A percentile compares a stretch with the other conserved stretches of the same genome.
These are phyloP conservation scores for Debaryomyces udenii DNA, from an alignment of 1,139 yeast genomes.

Conservation along the genomic window DNA sequence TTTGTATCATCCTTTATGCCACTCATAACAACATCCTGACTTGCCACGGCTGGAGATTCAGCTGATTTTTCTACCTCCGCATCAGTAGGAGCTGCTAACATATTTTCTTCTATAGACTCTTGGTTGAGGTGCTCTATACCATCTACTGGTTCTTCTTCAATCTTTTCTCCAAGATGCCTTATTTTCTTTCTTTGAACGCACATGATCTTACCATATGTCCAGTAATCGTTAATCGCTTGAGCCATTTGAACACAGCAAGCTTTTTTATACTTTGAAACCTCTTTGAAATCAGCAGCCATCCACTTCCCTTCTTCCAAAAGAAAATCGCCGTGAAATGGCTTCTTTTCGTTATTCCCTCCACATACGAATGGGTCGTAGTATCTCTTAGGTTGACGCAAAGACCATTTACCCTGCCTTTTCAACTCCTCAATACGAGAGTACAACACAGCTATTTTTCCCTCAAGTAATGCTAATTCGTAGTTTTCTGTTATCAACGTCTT, in stretches of 20 bases:
- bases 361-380: slow-evolving; percentile 67
- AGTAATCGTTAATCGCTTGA: slow-evolving; percentile 72
- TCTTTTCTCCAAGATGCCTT: slow-evolving; percentile 16
- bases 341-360: slow-evolving; percentile 32
- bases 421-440: slow-evolving; percentile 92
- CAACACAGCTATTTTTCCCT: slow-evolving; percentile 90
- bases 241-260: slow-evolving; percentile 74
- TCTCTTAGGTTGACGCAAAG: slow-evolving; percentile 79
- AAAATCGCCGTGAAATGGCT: slow-evolving; percentile 67
- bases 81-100: slow-evolving; percentile 1
- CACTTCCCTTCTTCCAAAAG: slow-evolving; percentile 80
- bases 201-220: slow-evolving; percentile 71
- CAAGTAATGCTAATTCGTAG: slow-evolving; percentile 84
- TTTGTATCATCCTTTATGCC: neutral
- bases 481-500: slow-evolving; percentile 84
- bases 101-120: slow-evolving; percentile 9
- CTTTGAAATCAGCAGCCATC: slow-evolving; percentile 81
- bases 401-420: slow-evolving; percentile 87
- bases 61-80: slow-evolving; percentile 6
- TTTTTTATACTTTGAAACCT: slow-evolving; percentile 66
- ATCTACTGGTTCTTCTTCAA: slow-evolving; percentile 3
- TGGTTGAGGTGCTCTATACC: neutral
- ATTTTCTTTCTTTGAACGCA: slow-evolving; percentile 51
- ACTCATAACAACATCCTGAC: neutral
- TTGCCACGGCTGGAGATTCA: slow-evolving; percentile 2